Conservation (phyloP, 2,329 filamentous ascomycete genomes). For the Furcasterigmium sp. region DNA sequence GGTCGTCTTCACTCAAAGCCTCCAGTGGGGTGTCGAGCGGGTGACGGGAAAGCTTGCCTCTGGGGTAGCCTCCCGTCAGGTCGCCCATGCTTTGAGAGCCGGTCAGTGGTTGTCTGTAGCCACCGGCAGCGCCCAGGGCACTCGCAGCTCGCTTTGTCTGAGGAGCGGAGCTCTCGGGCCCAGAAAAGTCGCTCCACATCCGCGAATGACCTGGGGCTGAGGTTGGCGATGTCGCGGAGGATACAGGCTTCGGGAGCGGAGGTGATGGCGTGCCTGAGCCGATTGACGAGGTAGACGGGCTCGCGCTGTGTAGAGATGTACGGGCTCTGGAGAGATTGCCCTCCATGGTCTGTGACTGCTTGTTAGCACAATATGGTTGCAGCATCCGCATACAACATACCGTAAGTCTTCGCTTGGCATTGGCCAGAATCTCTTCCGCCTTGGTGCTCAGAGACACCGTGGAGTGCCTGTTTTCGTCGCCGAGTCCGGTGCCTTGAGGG, state of each 20-base stretch:
- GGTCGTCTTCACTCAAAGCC: conserved; percentile 49
- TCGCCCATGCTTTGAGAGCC: conserved; percentile 39
- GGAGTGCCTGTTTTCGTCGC: conserved; percentile 47
- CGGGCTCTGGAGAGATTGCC: conserved; percentile 79
- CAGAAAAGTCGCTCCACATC: conserved; percentile 53
- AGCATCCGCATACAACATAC: conserved; percentile 44
- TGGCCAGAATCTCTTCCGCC: conserved; percentile 86
- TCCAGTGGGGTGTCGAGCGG: conserved; percentile 41
- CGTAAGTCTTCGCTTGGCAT: conserved; percentile 83
- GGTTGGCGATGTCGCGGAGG: conserved; percentile 14
- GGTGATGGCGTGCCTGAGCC: conserved; percentile 49
- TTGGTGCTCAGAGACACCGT: conserved; percentile 73
- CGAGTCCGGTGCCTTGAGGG: conserved; percentile 17
- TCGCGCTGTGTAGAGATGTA: conserved; percentile 53
- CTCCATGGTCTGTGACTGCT: conserved; percentile 73
- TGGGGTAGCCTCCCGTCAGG: conserved; percentile 23
- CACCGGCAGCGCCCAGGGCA: conserved; percentile 54
- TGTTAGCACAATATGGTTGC: conserved; percentile 14
- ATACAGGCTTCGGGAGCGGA: conserved; percentile 31
- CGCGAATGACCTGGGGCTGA: conserved; percentile 47
- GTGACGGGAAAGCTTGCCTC: conserved; percentile 31
- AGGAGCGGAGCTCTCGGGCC: conserved; percentile 5
- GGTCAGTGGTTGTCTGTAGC: conserved; percentile 46
- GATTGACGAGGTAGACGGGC: conserved; percentile 25
- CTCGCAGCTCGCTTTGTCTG: conserved; percentile 57